Evolutionary conservation across 2,329 filamentous ascomycete genomes (phyloP), one percentile per base, ranked within the genome.

Genomic region (Cercospora berteroae): DNA sequence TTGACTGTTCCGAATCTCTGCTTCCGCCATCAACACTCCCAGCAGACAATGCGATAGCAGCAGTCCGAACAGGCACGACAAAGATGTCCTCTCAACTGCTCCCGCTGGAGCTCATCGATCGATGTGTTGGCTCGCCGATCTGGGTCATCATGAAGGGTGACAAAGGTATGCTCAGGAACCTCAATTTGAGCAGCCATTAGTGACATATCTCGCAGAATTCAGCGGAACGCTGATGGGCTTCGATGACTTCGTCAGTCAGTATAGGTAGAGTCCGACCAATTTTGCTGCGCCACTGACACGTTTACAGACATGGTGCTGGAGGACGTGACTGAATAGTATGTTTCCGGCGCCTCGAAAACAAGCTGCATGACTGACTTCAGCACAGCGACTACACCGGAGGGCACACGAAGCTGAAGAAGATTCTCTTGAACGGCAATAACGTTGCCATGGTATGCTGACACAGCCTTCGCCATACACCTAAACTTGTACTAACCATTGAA

Each of bases 71-170:
- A 23, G 56, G 29, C 56, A 55, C 44, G 29, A 25, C 61, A 65
- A 44, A 20, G 9, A 76, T 75, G 74, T 74, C 74, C 48, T 71
- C 71, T 9, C 75, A 76, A 68, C 71, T 81, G 16, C 74, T 81
- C 18, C 80, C 80, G 18, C 74, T 81, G 56, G 95, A 99, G 82
- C 88, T 99, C 78, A 98, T 99, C 80, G 95, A 99, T 84, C 97
- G 97, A 82, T 99, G 95, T 79, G 94, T 99, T 72, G 95, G 95
- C 69, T 98, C 94, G 64, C 91, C 90, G 76, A 98, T 99, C 80
- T 97, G 94, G 94, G 94, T 99, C 71, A 89, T 99, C 76, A 99
- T 99, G 95, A 99, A 99, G 83, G 93, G 94, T 73, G 95, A 98
- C 79, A 98, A 97, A 85, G 95, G 95, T 96, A 82, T 39, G 79